Evolutionary conservation across 176 grass and related monocot genomes (phyloP), one percentile per base, ranked within the genome.

Genomic region (Cenchrus americanus): DNA sequence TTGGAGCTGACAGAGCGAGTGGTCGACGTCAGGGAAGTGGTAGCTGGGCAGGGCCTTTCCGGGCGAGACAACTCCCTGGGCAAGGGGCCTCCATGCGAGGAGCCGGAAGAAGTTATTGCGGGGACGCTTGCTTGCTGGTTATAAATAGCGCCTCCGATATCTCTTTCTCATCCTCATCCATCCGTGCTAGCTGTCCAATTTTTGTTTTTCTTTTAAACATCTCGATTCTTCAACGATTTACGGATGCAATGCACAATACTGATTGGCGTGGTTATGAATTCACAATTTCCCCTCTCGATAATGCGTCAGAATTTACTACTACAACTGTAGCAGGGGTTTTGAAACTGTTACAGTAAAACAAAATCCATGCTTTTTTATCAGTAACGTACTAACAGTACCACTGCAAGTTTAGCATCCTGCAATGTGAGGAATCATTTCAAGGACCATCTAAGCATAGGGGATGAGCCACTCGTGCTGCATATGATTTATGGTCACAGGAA

Each of bases 11-110:
- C 27, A 30, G 27, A 30, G 27, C 27, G 27, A 59, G 41, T n/a
- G 41, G 66, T 83, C 86, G 47, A 54, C 66, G n/a, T 83, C 80
- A 59, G 42, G 40, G 42, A 59, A 41, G 8, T 44, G 66, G 76
- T 78, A 86, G 83, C 59, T 89, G 66, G 71, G 66, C 63, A 77
- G 71, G 57, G 2, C 24, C 88, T 86, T 85, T 86, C 71, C 6
- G 2, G 87, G 40, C 75, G 11, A 79, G 81, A 80, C 86, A 84
- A n/a, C 17, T 40, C 14, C 23, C 81, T 10, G 37, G 69, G 83
- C 83, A 63, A 42, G 21, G 27, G 78, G 61, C 50, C 68, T 37
- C 78, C 87, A 85, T 54, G 82, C 80, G 55, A 19, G 61, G 69
- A 66, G 37, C 42, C 82, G n/a, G 41, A 10, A 0, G 1, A 6